Base-by-base conservation (phyloP, 2,329 filamentous ascomycete species). In the Monilinia polystroma region DNA sequence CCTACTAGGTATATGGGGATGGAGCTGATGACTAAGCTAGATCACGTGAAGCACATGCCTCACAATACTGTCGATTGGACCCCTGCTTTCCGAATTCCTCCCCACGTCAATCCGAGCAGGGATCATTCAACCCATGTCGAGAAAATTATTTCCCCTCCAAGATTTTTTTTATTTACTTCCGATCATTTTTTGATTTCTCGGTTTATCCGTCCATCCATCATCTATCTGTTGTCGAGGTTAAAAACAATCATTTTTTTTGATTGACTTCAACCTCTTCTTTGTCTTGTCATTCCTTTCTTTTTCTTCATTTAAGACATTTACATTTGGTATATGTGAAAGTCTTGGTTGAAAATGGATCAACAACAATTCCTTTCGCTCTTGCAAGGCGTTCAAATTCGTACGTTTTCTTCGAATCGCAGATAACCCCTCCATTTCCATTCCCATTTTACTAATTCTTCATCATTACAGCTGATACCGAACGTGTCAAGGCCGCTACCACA, bases 401-500 rank as follows among this genome's bases (percentile, higher is more conserved):
- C 82, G 90, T 87, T 62, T 66, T 49, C n/a, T 12, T 29, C 11
- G 8, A 52, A 18, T 59, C 54, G 8, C 54, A 55, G 64, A 16
- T 18, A 43, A 14, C 14, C 56, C 54, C 47, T 38, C 64, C 56
- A 58, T 20, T 20, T n/a, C n/a, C 10, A 58, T 20, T 20, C 11
- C n/a, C 10, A 47, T 55, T 57, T 69, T 73, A 60, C 72, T 75
- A 70, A 75, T 41, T 53, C 64, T 68, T 45, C 74, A 76, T 45
- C 23, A n/a, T 49, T 65, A 51, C 63, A 96, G 93, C 95, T 77
- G 90, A 96, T 80, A 97, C 93, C 72, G 88, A 91, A 73, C 88
- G 89, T 80, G 89, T 96, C 79, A 96, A 97, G 85, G 87, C 90
- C 72, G 92, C 93, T 70, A 99, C 94, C 23, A 87, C 90, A 68